A percentile compares a stretch with the other conserved stretches of the same genome.
These are phyloP conservation scores for Trichoderma gracile DNA, from an alignment of 2,329 filamentous ascomycete species.

Conservation along the genomic window DNA sequence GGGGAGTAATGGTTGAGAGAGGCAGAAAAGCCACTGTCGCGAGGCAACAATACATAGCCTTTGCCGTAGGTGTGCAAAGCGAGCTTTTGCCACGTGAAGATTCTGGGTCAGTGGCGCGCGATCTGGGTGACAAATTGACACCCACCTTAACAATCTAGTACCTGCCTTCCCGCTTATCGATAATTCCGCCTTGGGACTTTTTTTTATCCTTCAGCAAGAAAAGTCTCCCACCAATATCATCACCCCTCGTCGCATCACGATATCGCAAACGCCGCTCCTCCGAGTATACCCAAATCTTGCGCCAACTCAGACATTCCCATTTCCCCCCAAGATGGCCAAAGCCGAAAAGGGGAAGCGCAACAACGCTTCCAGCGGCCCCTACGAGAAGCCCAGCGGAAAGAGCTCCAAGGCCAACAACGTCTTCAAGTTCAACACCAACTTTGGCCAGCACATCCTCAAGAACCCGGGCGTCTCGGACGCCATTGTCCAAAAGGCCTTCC, in stretches of 20 bases:
- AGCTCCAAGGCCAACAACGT: slow-evolving; percentile 68
- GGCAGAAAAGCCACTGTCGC: slow-evolving; percentile 15
- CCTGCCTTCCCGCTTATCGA: slow-evolving; percentile 30
- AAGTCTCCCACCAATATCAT: slow-evolving; percentile 27
- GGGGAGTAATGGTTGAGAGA: neutral
- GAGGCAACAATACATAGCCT: slow-evolving; percentile 1
- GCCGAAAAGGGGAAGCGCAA: slow-evolving; percentile 55
- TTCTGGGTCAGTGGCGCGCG: neutral
- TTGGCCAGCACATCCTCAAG: slow-evolving; percentile 88
- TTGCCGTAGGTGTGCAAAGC: slow-evolving; percentile 17
- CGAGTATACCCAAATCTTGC: slow-evolving; percentile 22
- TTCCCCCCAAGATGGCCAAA: slow-evolving; percentile 61
- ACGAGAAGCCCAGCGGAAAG: slow-evolving; percentile 42
- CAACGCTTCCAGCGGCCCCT: slow-evolving; percentile 45
- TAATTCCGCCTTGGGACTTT: slow-evolving; percentile 24
- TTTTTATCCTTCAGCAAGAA: slow-evolving; percentile 23
- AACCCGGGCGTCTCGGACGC: slow-evolving; percentile 82
- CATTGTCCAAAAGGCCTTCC: slow-evolving; percentile 70
- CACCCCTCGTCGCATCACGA: slow-evolving; percentile 25
- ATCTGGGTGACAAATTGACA: neutral
- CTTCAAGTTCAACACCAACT: slow-evolving; percentile 94
- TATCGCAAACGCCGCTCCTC: slow-evolving; percentile 27
- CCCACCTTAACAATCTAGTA: neutral
- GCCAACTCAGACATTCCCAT: neutral
- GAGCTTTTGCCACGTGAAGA: neutral